Base-by-base conservation (phyloP, 768 basidiomycete genomes). In the Mycena amicta region DNA sequence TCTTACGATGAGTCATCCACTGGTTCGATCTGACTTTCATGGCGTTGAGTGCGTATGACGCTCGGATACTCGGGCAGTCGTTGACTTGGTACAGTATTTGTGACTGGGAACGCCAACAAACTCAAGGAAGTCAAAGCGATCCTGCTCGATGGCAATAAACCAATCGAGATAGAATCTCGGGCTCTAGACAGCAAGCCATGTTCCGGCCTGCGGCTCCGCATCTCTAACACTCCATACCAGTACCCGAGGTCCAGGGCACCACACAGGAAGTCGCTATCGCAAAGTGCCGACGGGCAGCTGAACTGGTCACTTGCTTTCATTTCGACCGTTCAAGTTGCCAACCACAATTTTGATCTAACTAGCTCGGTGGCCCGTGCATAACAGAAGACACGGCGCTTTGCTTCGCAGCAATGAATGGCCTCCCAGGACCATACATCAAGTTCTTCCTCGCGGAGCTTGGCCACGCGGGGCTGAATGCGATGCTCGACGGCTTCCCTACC, bases 381-480 rank as follows among this genome's bases (percentile, higher is more conserved):
- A 94, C 92, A 0, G 93, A 99, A 75, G 97, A 99, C 70, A 99
- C 97, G 0, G 94, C 97, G 0, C 83, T 99, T 5, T 92, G 89
- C 64, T 98, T 93, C 68, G 84, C 87, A 59, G 95, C 97, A 0
- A 77, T 98, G 18, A 84, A 88, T 20, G 96, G 94, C 0, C 83
- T 99, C 3, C 97, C 97, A 2, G 97, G 97, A 0, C 96, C 96
- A 0, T 99, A 96, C 75, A 95, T 99, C 80, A 99, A 99, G 68
- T 80, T 92, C 62, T 99, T 99, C 72, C 75, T 98, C 72, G 80
- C 81, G 43, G 81, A 80, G 25, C 72, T 98, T 4, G 96, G 96
- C 2, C 92, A 93, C 70, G 87, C 92, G 61, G 96, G 96, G 77
- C 78, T 99, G 22, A 95, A 97, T 71, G 87, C 79, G 49, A 76